phyloP scores from a whole-genome alignment of 495 filamentous ascomycete genomes.

The Oleoguttula mirabilis region DNA sequence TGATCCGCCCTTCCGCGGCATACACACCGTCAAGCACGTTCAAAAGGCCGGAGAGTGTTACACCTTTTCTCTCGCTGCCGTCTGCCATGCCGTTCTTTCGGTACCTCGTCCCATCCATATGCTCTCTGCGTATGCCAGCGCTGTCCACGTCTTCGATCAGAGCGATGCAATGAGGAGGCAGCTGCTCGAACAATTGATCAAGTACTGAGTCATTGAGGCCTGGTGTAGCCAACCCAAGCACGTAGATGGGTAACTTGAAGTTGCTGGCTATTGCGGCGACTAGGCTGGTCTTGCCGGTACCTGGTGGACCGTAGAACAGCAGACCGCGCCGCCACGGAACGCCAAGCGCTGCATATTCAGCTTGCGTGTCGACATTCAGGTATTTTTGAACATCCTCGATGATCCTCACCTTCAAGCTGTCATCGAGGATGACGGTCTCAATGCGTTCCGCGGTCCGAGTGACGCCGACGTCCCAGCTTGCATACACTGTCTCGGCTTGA shows the following conservation, averaged over 20 bases:
- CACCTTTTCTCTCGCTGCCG: too few species aligned
- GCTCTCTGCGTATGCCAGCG: constrained; percentile 58
- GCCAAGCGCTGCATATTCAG: constrained; percentile 36
- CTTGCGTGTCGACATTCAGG: constrained; percentile 17
- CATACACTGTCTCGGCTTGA: background rate
- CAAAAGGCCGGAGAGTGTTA: constrained; percentile 96
- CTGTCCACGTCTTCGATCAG: constrained; percentile 99
- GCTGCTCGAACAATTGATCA: constrained; percentile 96
- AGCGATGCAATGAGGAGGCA: constrained; percentile 95
- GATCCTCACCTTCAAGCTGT: constrained; percentile 9
- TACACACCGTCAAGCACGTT: constrained; percentile 96
- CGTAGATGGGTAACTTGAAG: constrained; percentile 53
- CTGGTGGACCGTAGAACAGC: constrained; percentile 90
- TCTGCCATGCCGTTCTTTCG: background rate
- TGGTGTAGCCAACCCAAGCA: constrained; percentile 37
- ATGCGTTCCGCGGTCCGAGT: background rate
- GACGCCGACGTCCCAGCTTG: constrained; percentile 1
- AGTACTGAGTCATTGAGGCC: constrained; percentile 54
- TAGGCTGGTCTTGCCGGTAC: constrained; percentile 94
- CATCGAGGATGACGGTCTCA: constrained; percentile 7
- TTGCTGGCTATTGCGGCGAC: constrained; percentile 81
- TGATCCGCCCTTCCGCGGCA: constrained; percentile 92
- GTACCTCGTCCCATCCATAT: constrained; percentile 23
- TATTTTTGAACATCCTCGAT: constrained; percentile 26
- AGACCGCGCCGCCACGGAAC: constrained; percentile 30